Base-by-base conservation (phyloP, 192 early-diverging fungal genomes). In the Coemansia sp. region DNA sequence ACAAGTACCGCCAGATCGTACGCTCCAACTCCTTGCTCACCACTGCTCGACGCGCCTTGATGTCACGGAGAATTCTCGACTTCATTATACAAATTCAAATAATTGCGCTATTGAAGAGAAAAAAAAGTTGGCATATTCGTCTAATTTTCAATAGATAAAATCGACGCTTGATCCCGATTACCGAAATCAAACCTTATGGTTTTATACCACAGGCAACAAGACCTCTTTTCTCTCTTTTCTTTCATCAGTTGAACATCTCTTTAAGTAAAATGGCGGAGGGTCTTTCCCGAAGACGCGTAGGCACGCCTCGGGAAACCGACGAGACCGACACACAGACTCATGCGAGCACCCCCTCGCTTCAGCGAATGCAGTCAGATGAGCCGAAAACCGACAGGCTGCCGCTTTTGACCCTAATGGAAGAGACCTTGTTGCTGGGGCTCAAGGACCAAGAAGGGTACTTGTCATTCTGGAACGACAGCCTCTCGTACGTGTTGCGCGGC, bases 391-490 rank as follows among this genome's bases (percentile, higher is more conserved):
- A 81, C 48, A 78, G 72, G 40, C 67, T 77, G 21, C 88, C 88
- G 3, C 73, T 82, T 66, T 74, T 98, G 40, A 98, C 94, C n/a
- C 69, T 98, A 38, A 87, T 98, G 85, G 96, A 98, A 63, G 94
- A 98, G 62, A 87, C 96, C 12, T 68, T 98, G 54, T 79, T 98
- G 48, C 56, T 98, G 38, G 96, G 96, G 9, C 79, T 97, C 42
- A 98, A 98, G 69, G 96, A 98, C 72, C 58, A 69, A 39, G 79
- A 95, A 84, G 96, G 96, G 2, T 93, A 96, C 58, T 83, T 98
- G 36, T 95, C 93, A 20, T 98, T 98, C 69, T 98, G 96, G 96
- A 98, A 98, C 76, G 96, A 98, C 77, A 94, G 92, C 69, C 92
- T 98, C 50, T 94, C 92, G 17, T 98, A 98, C 76, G 90, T 93